Evolutionary conservation across 106 monocot species (phyloP).

Genomic region (Dioscorea dumetorum): DNA sequence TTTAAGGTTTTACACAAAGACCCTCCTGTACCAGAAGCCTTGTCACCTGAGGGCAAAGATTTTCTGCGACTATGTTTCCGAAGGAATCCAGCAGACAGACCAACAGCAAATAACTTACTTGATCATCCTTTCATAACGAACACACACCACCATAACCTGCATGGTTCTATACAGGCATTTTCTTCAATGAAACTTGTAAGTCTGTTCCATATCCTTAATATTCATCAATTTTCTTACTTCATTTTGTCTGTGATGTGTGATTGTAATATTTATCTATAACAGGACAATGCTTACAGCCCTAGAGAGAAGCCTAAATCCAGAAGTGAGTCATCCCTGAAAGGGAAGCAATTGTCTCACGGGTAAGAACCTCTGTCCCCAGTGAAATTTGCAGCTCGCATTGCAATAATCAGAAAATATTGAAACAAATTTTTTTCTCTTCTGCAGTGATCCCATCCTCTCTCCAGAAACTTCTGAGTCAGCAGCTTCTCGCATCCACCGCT

Average conservation of each 20-base stretch:
- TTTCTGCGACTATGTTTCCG: constrained; percentile 65
- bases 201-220: not conserved
- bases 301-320: constrained; percentile 25
- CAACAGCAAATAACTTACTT: constrained; percentile 56
- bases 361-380: constrained; percentile 15
- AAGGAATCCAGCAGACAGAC: constrained; percentile 79
- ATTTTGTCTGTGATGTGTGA: no score
- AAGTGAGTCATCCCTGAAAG: constrained; percentile 27
- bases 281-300: constrained; percentile 39
- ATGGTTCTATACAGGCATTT: constrained; percentile 51
- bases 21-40: constrained; percentile 59
- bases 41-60: constrained; percentile 81
- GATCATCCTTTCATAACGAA: constrained; percentile 75
- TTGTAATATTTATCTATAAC: not conserved
- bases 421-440: not conserved
- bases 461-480: constrained; percentile 29
- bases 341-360: constrained; percentile 30
- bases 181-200: constrained; percentile 56
- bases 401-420: not conserved
- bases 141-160: constrained; percentile 35
- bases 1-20: constrained; percentile 75
- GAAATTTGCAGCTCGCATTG: not conserved
- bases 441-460: constrained; percentile 5
- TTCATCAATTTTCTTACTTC: no score
- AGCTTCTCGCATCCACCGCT: constrained; percentile 10